Evolutionary conservation across 2,329 filamentous ascomycete genomes (phyloP).

Genomic region (Fusarium pseudoanthophilum): DNA sequence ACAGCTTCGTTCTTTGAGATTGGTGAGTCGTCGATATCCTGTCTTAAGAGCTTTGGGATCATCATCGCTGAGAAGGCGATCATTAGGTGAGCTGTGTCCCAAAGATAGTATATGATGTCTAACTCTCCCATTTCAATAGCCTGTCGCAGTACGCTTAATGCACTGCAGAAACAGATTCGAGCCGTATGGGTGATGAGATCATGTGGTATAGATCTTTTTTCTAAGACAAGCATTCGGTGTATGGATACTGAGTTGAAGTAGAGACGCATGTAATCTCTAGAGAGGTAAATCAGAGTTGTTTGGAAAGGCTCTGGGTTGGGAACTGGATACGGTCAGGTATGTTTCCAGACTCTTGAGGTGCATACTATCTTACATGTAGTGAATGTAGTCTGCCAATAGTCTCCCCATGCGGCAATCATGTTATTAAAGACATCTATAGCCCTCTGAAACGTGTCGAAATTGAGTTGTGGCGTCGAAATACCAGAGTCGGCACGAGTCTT

Average conservation of each 20-base stretch:
- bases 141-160: no score
- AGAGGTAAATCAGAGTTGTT: background rate
- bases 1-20: no score
- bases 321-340: background rate
- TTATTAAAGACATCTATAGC: background rate
- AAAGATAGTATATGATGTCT: no score
- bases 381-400: background rate
- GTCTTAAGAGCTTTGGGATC: no score
- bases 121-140: no score
- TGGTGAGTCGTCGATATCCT: no score
- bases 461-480: accelerated
- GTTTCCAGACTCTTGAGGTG: background rate
- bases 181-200: background rate
- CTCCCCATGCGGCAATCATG: background rate
- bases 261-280: background rate
- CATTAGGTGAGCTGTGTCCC: no score
- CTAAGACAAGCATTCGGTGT: background rate
- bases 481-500: accelerated
- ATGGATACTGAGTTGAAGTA: background rate
- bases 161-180: no score
- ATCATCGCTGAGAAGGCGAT: no score
- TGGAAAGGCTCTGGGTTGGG: background rate
- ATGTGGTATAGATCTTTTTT: accelerated
- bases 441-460: background rate
- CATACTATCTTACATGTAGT: background rate